These are phyloP conservation scores for Alternaria brassicicola DNA, from an alignment of 2,329 filamentous ascomycete species.

Conservation along the genomic window DNA sequence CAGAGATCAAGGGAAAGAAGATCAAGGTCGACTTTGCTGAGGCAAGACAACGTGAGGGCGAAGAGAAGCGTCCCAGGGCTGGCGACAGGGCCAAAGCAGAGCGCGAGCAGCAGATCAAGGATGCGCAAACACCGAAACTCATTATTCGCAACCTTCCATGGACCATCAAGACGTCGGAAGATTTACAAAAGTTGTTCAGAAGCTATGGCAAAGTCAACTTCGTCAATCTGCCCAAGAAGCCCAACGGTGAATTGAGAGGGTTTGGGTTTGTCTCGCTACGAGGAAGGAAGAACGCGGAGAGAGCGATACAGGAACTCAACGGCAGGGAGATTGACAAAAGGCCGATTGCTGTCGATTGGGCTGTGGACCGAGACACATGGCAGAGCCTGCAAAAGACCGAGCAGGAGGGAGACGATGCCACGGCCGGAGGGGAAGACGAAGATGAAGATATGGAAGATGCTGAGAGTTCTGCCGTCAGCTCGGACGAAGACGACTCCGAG, in stretches of 20 bases:
- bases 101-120: conserved; percentile 65
- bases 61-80: conserved; percentile 48
- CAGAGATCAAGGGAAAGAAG: conserved; percentile 77
- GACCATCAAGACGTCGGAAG: conserved; percentile 87
- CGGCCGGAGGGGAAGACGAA: conserved; percentile 48
- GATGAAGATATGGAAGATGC: conserved; percentile 47
- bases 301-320: conserved; percentile 82
- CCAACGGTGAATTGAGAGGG: conserved; percentile 71
- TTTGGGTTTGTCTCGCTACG: conserved; percentile 93
- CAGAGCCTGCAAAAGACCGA: conserved; percentile 61
- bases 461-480: conserved; percentile 46
- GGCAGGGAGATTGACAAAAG: conserved; percentile 89
- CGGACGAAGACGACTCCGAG: conserved; percentile 52
- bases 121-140: conserved; percentile 75
- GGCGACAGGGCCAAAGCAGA: conserved; percentile 68
- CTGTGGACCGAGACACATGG: conserved; percentile 90
- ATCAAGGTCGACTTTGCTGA: conserved; percentile 89
- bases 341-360: conserved; percentile 92
- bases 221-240: conserved; percentile 80
- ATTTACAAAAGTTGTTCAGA: conserved; percentile 78
- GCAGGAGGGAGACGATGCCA: conserved; percentile 50
- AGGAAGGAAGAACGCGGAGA: conserved; percentile 88
- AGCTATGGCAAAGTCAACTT: conserved; percentile 92
- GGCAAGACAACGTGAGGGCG: conserved; percentile 72
- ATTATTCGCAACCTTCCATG: conserved; percentile 94